Evolutionary conservation across 2,329 filamentous ascomycete genomes (phyloP), one percentile per base, ranked within the genome.

Genomic region (Neospermospora avenae): DNA sequence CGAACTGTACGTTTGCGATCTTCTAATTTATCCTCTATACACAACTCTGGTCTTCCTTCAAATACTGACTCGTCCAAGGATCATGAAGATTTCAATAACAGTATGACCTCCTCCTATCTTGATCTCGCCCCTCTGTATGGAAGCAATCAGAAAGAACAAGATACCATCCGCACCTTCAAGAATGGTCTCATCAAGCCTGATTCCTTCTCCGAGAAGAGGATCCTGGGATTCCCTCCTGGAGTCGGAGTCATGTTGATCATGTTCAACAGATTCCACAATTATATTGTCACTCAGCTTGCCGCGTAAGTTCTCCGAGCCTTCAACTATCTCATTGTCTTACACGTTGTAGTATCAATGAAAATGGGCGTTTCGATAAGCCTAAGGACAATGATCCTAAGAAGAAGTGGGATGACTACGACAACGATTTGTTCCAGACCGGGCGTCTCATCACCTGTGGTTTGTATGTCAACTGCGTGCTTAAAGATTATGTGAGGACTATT

Each of bases 401-500:
- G 31, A 51, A 55, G 24, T 88, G 84, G 85, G 83, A 81, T 66
- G 89, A 88, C 74, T 84, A 87, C 59, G 89, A 93, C 65, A 84
- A 91, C 54, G 88, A 93, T 62, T 76, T 93, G 1, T 93, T 93
- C 77, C 88, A 93, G 71, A 91, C 88, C 0, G 88, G 87, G 8
- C 81, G 89, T 7, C 78, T 93, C n/a, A 80, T 92, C 48, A 91
- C 87, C 0, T 87, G 82, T 2, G 88, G 89, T 1, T 72, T 93
- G 25, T 93, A 91, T 72, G 88, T 91, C 72, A 91, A 91, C 74
- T 90, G 93, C 69, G 89, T 86, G 0, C 77, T 93, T 4, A 78
- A 88, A 44, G 90, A 93, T 71, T 93, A 95, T 67, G 84, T 95
- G 49, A 82, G 90, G 24, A 89, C 87, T 2, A 88, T 86, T 3